phyloP scores from a whole-genome alignment of 208 protist genomes.

The Trypanosoma cruzi region DNA sequence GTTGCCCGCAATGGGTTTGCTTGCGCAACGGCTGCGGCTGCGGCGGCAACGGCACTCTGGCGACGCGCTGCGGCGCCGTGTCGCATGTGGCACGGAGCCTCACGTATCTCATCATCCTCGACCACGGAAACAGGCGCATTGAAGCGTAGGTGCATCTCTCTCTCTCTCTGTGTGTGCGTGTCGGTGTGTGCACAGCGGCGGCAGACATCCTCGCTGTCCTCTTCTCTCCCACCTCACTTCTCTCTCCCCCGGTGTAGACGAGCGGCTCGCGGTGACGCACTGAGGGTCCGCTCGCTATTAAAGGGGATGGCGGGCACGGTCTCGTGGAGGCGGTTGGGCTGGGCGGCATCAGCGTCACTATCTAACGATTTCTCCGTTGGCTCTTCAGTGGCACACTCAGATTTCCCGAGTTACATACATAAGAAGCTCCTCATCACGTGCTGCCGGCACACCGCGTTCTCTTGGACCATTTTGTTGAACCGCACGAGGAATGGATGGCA shows the following conservation, averaged over 20 bases:
- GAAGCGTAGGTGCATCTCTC: no score
- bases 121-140: background rate
- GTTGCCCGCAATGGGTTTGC: slow-evolving; percentile 63
- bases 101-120: slow-evolving; percentile 18
- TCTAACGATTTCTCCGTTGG: slow-evolving; percentile 76
- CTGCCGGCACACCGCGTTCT: background rate
- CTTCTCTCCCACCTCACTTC: no score
- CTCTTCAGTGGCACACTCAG: slow-evolving; percentile 48
- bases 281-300: slow-evolving; percentile 32
- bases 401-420: slow-evolving; percentile 74
- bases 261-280: slow-evolving; percentile 44
- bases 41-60: background rate
- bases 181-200: no score
- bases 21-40: slow-evolving; percentile 33
- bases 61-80: background rate
- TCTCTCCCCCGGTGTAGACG: no score
- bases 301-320: slow-evolving; percentile 46
- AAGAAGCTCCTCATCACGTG: slow-evolving; percentile 39
- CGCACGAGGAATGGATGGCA: slow-evolving; percentile 3
- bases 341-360: slow-evolving; percentile 65
- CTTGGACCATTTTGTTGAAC: slow-evolving; percentile 31
- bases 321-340: slow-evolving; percentile 74
- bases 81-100: background rate
- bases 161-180: slow-evolving; percentile 14
- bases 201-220: no score